These are phyloP conservation scores for Elymus sibiricus DNA, from an alignment of 176 grass and related monocot species.

Conservation along the genomic window DNA sequence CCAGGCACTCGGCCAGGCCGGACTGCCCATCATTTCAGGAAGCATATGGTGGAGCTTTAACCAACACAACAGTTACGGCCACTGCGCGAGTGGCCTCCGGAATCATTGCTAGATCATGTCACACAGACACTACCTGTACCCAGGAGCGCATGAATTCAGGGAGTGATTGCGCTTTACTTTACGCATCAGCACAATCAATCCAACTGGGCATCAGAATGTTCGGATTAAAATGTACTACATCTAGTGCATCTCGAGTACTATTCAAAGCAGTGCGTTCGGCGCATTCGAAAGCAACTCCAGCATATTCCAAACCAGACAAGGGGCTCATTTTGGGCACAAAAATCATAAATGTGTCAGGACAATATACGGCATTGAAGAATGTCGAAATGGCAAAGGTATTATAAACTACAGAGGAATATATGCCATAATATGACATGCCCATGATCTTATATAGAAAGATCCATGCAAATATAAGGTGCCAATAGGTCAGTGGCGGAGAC, in stretches of 20 bases:
- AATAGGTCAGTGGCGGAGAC: too few relatives aligned
- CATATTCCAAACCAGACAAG: not conserved
- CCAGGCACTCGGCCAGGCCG: not conserved
- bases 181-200: not conserved
- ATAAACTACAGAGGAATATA: not conserved
- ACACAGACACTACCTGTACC: not conserved
- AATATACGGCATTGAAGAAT: not conserved
- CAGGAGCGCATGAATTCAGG: not conserved
- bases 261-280: not conserved
- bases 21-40: not conserved
- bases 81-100: not conserved
- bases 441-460: not conserved
- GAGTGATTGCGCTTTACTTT: not conserved
- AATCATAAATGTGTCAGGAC: not conserved
- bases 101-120: conserved; percentile 4
- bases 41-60: not conserved
- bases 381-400: not conserved
- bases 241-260: not conserved
- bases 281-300: not conserved
- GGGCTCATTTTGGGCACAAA: not conserved
- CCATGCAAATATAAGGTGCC: not conserved
- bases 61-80: conserved; percentile 1
- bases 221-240: too few relatives aligned
- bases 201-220: not conserved
- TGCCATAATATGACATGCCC: not conserved